Conservation (phyloP, 2,329 filamentous ascomycete species). For the Phyllosticta citriasiana region DNA sequence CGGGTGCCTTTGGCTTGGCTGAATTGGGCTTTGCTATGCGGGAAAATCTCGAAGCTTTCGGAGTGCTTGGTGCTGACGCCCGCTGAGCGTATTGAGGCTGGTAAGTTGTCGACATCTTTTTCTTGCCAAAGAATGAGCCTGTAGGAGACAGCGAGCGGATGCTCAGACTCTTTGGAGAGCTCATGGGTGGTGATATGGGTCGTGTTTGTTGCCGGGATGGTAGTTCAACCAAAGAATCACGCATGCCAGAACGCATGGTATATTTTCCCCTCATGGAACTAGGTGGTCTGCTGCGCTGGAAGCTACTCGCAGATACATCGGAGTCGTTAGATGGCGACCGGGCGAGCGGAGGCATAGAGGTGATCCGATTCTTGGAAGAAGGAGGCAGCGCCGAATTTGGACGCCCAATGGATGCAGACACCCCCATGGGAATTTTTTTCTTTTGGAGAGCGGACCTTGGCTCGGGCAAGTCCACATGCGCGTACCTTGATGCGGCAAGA, state of each 20-base stretch:
- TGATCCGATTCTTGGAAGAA: slow-evolving; percentile 11
- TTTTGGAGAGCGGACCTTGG: slow-evolving; percentile 29
- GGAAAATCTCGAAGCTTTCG: slow-evolving; percentile 4
- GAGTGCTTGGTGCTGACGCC: slow-evolving; percentile 1
- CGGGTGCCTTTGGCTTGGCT: slow-evolving; percentile 10
- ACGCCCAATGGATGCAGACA: slow-evolving; percentile 15
- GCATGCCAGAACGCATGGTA: slow-evolving; percentile 66
- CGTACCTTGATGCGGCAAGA: slow-evolving; percentile 24
- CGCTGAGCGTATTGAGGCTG: slow-evolving; percentile 12
- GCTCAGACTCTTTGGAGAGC: slow-evolving; percentile 49
- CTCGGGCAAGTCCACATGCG: slow-evolving; percentile 17
- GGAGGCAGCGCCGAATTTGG: slow-evolving; percentile 17
- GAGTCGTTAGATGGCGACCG: slow-evolving; percentile 28
- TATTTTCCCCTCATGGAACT: slow-evolving; percentile 36
- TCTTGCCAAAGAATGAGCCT: slow-evolving; percentile 39
- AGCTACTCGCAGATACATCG: slow-evolving; percentile 57
- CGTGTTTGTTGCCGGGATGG: slow-evolving; percentile 7
- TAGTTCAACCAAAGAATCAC: slow-evolving; percentile 36
- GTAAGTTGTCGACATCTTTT: slow-evolving; percentile 10
- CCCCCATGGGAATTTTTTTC: slow-evolving; percentile 25
- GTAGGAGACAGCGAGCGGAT: slow-evolving; percentile 61
- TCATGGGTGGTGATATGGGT: slow-evolving; percentile 19
- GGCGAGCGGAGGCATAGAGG: slow-evolving; percentile 21
- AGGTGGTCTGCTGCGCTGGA: slow-evolving; percentile 50
- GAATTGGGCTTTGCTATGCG: slow-evolving; percentile 17